phyloP scores from a whole-genome alignment of 805 yeast genomes.

The Wickerhamomyces pijperi region DNA sequence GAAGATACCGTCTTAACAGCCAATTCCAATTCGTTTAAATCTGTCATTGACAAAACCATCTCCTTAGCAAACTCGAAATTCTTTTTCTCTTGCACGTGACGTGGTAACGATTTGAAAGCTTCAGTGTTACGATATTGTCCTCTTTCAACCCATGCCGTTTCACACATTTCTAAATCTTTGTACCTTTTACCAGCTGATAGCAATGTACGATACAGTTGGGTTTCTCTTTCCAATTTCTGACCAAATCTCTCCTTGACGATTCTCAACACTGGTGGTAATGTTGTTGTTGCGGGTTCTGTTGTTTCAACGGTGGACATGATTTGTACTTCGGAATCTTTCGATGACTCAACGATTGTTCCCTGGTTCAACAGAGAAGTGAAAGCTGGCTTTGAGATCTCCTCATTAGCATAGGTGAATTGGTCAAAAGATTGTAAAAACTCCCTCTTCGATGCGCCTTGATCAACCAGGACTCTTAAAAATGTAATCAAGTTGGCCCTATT shows the following conservation, averaged over 20 bases:
- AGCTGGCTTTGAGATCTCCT: slow-evolving; percentile 1
- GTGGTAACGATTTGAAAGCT: slow-evolving; percentile 23
- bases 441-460: slow-evolving; percentile 21
- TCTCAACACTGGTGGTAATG: slow-evolving; percentile 8
- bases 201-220: slow-evolving; percentile 10
- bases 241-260: slow-evolving; percentile 2
- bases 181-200: slow-evolving; percentile 46
- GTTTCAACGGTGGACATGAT: too few species aligned
- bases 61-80: slow-evolving; percentile 65
- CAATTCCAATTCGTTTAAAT: slow-evolving; percentile 34
- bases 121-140: slow-evolving; percentile 49
- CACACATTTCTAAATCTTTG: slow-evolving; percentile 47
- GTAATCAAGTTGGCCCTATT: slow-evolving; percentile 33
- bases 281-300: too few species aligned
- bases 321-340: too few species aligned
- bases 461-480: slow-evolving; percentile 36
- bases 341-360: too few species aligned
- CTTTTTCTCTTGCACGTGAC: slow-evolving; percentile 26
- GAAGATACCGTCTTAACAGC: slow-evolving; percentile 60
- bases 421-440: slow-evolving; percentile 27
- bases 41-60: slow-evolving; percentile 46
- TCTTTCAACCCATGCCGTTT: slow-evolving; percentile 65
- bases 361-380: too few species aligned
- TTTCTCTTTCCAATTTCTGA: slow-evolving; percentile 10
- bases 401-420: slow-evolving; percentile 23